Evolutionary conservation across 2,329 filamentous ascomycete species (phyloP).

Genomic region (Trichoderma arundinaceum): DNA sequence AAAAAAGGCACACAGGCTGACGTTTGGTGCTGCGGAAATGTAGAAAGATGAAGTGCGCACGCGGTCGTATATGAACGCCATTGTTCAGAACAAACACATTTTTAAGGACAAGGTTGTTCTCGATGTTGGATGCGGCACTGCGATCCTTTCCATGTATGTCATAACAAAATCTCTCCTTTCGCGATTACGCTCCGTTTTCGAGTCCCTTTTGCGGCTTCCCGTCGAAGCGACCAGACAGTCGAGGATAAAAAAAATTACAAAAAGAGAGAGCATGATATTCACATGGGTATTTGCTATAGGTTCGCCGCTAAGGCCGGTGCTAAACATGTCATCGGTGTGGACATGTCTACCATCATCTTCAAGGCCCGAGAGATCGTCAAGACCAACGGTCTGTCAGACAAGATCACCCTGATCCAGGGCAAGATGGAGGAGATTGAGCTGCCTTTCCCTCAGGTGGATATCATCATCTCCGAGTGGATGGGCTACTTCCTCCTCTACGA

Average conservation of each 20-base stretch:
- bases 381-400: conserved; percentile 88
- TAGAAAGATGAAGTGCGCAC: conserved; percentile 99
- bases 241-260: not conserved
- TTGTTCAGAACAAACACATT: conserved; percentile 95
- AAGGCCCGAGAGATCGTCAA: conserved; percentile 96
- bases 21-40: conserved; percentile 6
- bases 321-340: conserved; percentile 97
- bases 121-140: conserved; percentile 95
- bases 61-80: conserved; percentile 93
- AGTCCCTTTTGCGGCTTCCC: not conserved
- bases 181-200: conserved; percentile 16
- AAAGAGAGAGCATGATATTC: conserved; percentile 13
- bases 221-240: not conserved
- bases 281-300: conserved; percentile 57
- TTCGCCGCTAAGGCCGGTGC: conserved; percentile 95
- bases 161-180: conserved; percentile 30
- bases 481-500: conserved; percentile 99
- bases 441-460: conserved; percentile 94
- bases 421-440: conserved; percentile 99
- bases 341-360: conserved; percentile 99
- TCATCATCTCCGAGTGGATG: conserved; percentile 99
- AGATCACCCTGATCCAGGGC: conserved; percentile 96
- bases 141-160: conserved; percentile 95
- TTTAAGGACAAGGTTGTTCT: conserved; percentile 85
- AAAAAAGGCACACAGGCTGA: conserved; percentile 26